Conservation (phyloP, 2,329 filamentous ascomycete species). For the Magnaporthales sp. region DNA sequence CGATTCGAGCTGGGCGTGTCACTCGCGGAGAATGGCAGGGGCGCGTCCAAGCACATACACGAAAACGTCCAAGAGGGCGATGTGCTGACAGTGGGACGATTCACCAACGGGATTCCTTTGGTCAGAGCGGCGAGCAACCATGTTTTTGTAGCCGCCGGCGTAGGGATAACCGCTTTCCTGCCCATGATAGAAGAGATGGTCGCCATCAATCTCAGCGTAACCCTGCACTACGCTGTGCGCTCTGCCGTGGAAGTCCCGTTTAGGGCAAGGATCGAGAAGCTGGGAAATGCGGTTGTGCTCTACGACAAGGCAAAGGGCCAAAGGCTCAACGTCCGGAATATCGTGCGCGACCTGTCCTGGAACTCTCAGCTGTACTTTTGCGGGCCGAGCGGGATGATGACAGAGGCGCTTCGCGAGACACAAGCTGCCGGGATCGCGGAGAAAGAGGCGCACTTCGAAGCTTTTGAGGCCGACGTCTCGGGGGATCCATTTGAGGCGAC, state of each 20-base stretch:
- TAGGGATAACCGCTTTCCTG: constrained; percentile 59
- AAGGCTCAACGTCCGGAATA: constrained; percentile 38
- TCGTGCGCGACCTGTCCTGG: constrained; percentile 38
- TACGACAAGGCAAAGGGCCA: constrained; percentile 38
- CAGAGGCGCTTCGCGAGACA: constrained; percentile 34
- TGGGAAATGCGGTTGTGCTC: constrained; percentile 26
- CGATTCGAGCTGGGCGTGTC: constrained; percentile 51
- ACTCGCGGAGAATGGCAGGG: constrained; percentile 36
- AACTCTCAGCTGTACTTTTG: constrained; percentile 54
- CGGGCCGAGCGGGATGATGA: constrained; percentile 49
- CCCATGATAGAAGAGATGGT: constrained; percentile 32
- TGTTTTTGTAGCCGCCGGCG: constrained; percentile 54
- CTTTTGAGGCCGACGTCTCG: constrained; percentile 42
- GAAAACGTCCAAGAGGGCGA: constrained; percentile 35
- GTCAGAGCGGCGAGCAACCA: constrained; percentile 43
- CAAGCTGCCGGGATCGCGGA: constrained; percentile 31
- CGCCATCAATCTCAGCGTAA: constrained; percentile 37
- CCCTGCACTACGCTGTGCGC: constrained; percentile 51
- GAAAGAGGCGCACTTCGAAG: constrained; percentile 51
- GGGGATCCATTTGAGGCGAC: constrained; percentile 54
- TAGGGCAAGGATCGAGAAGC: constrained; percentile 19
- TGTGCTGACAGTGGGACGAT: constrained; percentile 38
- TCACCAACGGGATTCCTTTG: constrained; percentile 39
- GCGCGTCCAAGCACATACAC: constrained; percentile 54
- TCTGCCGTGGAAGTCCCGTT: constrained; percentile 41